A percentile compares a stretch with the other conserved stretches of the same genome.
Conservation (phyloP, 495 filamentous ascomycete genomes). For the Talaromyces adpressus region DNA sequence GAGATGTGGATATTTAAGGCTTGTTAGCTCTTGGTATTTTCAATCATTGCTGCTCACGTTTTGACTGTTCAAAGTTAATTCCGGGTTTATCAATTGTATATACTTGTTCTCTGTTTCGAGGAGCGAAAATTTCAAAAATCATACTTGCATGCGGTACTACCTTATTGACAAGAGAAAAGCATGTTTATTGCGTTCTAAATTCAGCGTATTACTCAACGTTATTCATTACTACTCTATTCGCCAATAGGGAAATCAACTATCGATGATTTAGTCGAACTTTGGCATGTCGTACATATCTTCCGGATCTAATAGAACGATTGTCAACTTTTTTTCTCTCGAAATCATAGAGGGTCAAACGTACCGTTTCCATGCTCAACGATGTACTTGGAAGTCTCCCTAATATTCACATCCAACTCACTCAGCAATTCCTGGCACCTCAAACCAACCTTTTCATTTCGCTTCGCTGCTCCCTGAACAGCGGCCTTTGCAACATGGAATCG, state of each 20-base stretch:
- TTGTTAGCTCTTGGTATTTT: background rate
- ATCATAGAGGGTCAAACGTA: constrained; percentile 16
- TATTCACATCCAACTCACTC: constrained; percentile 39
- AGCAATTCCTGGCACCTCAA: constrained; percentile 39
- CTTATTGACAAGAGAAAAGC: background rate
- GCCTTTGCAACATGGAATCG: constrained; percentile 55
- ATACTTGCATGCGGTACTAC: background rate
- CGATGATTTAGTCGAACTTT: constrained; percentile 24
- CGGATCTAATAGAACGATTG: constrained; percentile 36
- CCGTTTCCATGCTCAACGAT: constrained; percentile 48
- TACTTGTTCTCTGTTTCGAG: background rate
- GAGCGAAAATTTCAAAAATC: background rate
- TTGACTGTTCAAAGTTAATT: background rate
- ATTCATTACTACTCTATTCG: background rate
- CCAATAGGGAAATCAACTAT: background rate
- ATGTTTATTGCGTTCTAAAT: background rate
- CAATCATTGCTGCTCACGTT: background rate
- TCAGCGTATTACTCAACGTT: background rate
- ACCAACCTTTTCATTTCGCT: constrained; percentile 43
- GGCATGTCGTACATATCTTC: constrained; percentile 49
- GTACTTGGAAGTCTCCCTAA: constrained; percentile 47
- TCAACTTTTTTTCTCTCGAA: background rate
- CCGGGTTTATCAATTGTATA: background rate
- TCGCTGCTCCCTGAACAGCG: constrained; percentile 46
- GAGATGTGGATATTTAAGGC: background rate